phyloP scores from a whole-genome alignment of 1,284 basidiomycete species.

The Blastosporella zonata region DNA sequence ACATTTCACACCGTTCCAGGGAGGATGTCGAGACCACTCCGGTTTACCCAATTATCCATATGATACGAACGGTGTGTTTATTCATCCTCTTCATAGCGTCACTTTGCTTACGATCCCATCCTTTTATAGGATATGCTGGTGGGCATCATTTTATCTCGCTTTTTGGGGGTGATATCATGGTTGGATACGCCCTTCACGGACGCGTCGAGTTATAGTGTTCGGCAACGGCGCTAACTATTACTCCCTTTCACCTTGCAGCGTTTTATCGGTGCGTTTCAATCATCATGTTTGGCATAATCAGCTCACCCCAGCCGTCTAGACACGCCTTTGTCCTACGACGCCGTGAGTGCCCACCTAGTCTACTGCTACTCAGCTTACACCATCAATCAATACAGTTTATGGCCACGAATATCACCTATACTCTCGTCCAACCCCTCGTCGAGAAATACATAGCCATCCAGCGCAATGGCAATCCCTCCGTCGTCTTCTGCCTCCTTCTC shows the following conservation, averaged over 20 bases:
- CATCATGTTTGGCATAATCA: not conserved
- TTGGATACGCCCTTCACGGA: not conserved
- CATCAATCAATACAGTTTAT: constrained; percentile 48
- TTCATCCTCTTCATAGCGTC: not conserved
- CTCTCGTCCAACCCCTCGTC: constrained; percentile 71
- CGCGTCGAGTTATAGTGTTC: not conserved
- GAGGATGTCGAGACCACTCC: constrained; percentile 49
- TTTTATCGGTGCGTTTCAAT: constrained; percentile 52
- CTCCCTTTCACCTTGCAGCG: constrained; percentile 36
- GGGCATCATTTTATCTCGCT: constrained; percentile 18
- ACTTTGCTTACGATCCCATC: not conserved
- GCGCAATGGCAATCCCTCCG: constrained; percentile 61
- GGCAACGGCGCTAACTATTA: not conserved
- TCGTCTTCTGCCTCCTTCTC: constrained; percentile 87
- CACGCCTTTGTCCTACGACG: constrained; percentile 73
- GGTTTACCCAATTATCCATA: constrained; percentile 74
- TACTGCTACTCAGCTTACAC: not conserved
- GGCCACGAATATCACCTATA: constrained; percentile 84
- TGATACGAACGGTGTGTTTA: constrained; percentile 53
- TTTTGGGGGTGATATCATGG: constrained; percentile 10
- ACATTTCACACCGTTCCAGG: constrained; percentile 19
- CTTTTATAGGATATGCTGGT: constrained; percentile 56
- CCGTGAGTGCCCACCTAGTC: constrained; percentile 38
- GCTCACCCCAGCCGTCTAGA: constrained; percentile 40
- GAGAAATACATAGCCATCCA: constrained; percentile 72